A percentile compares a stretch with the other conserved stretches of the same genome.
phyloP scores from a whole-genome alignment of 257 asterid species.

The Gentiana dahurica region DNA sequence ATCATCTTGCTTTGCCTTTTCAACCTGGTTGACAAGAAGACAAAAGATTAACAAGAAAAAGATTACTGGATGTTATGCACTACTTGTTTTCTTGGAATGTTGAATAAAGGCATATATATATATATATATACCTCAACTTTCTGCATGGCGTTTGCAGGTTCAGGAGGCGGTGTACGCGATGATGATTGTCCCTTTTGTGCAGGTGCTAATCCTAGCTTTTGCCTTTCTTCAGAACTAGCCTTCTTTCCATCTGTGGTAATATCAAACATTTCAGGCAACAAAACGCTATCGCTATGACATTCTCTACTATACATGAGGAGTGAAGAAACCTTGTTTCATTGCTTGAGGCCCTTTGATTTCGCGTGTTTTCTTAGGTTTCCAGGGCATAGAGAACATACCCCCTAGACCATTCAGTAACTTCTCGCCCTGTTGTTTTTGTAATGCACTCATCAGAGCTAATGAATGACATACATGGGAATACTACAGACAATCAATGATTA shows the following conservation, averaged over 20 bases:
- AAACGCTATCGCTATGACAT: too few species aligned
- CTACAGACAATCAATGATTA: not conserved
- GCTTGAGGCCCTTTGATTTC: slow-evolving; percentile 53
- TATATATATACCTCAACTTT: slow-evolving; percentile 51
- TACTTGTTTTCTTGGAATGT: not conserved
- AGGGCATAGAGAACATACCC: slow-evolving; percentile 93
- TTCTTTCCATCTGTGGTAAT: slow-evolving; percentile 37
- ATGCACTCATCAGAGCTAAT: not conserved
- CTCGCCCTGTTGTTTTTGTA: slow-evolving; percentile 53
- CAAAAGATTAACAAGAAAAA: not conserved
- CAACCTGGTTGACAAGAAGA: slow-evolving; percentile 26
- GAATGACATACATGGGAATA: not conserved
- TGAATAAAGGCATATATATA: not conserved
- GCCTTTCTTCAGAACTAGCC: slow-evolving; percentile 48
- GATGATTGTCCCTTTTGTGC: slow-evolving; percentile 26
- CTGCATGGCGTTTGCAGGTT: slow-evolving; percentile 65
- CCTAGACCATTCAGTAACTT: slow-evolving; percentile 82
- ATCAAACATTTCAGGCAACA: slow-evolving; percentile 19
- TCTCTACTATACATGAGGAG: not conserved
- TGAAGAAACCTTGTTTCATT: slow-evolving; percentile 43
- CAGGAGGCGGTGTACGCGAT: slow-evolving; percentile 52
- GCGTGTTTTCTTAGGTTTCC: slow-evolving; percentile 80
- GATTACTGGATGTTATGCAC: not conserved
- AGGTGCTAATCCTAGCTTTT: slow-evolving; percentile 51
- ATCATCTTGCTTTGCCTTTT: slow-evolving; percentile 87